These are phyloP conservation scores for Simmondsia chinensis DNA, from an alignment of 148 eudicot genomes.

Conservation along the genomic window DNA sequence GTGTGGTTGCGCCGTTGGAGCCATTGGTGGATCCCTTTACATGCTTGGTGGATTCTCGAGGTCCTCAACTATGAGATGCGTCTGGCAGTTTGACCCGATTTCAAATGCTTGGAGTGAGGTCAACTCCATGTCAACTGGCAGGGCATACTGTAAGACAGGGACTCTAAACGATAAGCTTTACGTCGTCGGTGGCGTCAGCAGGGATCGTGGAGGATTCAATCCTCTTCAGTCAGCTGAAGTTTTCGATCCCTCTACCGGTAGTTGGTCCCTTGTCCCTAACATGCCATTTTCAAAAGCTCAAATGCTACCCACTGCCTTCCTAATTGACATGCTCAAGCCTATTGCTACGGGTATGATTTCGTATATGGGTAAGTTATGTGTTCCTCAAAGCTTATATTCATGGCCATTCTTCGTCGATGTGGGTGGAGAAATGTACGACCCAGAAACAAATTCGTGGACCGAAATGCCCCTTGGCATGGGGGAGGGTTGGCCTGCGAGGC, in stretches of 20 bases:
- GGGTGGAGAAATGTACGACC: slow-evolving; percentile 94
- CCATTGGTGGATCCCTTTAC: slow-evolving; percentile 73
- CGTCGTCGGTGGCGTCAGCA: slow-evolving; percentile 89
- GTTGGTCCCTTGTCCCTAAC: slow-evolving; percentile 76
- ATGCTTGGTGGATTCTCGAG: slow-evolving; percentile 70
- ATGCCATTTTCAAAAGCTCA: slow-evolving; percentile 97
- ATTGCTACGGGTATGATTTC: slow-evolving; percentile 94
- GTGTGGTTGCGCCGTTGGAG: slow-evolving; percentile 83
- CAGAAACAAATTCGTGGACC: slow-evolving; percentile 68
- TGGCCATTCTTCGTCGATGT: slow-evolving; percentile 99
- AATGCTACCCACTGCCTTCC: slow-evolving; percentile 69
- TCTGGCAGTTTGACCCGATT: slow-evolving; percentile 72
- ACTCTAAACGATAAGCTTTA: slow-evolving; percentile 70
- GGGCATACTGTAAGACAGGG: slow-evolving; percentile 89
- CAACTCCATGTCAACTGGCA: slow-evolving; percentile 54
- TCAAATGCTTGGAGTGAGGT: slow-evolving; percentile 66
- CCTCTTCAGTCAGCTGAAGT: slow-evolving; percentile 94
- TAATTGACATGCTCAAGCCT: slow-evolving; percentile 83
- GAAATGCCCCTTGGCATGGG: slow-evolving; percentile 99
- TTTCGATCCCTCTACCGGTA: slow-evolving; percentile 58
- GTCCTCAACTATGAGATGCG: slow-evolving; percentile 58
- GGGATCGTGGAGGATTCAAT: slow-evolving; percentile 55
- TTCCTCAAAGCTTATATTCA: slow-evolving; percentile 88
- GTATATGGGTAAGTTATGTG: slow-evolving; percentile 74
- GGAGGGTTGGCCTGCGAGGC: slow-evolving; percentile 98